Base-by-base conservation (phyloP, 1,139 yeast species). In the Kluyveromyces sp. region DNA sequence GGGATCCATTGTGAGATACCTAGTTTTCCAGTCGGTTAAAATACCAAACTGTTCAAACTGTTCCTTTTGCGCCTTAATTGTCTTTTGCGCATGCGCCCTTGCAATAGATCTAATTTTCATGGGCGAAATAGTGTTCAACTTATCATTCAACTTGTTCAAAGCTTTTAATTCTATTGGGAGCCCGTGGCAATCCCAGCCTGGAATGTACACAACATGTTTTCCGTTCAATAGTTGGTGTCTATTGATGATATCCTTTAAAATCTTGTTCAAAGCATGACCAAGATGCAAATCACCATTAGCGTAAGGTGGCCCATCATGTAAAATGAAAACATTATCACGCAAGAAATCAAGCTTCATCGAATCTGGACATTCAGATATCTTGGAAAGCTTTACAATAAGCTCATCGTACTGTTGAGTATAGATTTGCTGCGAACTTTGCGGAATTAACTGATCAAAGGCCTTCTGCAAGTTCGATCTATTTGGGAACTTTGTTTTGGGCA, bases 101-200 rank as follows among this genome's bases (percentile, higher is more conserved):
- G 97, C 95, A 21, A 78, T 68, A 25, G 69, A 63, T 42, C 97
- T 73, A 10, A 86, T 75, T 44, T 81, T 81, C 28, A 69, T 59
- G 0, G 83, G 73, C 7, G 75, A 64, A 38, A 63, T 41, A 50
- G 63, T 28, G 63, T 61, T 63, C 6, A 56, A 52, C 33, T 51
- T 54, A 31, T 57, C 55, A 38, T 59, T 59, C 50, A 72, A 65
- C 46, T 69, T 61, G 47, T 64, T 64, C 37, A 86, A 66, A 0
- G 95, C 95, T 56, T 88, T 88, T 64, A 87, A 72, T 64, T 92
- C 99, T 52, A 92, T 92, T 1, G 99, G 99, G 33, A 92, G 70
- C 0, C 99, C 99, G 68, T 92, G 99, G 60, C 98, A 92, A 64
- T 92, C 99, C 97, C 98, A 92, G 0, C 99, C 99, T 0, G 97